Base-by-base conservation (phyloP, 2,329 filamentous ascomycete species). In the Zasmidium angulare region DNA sequence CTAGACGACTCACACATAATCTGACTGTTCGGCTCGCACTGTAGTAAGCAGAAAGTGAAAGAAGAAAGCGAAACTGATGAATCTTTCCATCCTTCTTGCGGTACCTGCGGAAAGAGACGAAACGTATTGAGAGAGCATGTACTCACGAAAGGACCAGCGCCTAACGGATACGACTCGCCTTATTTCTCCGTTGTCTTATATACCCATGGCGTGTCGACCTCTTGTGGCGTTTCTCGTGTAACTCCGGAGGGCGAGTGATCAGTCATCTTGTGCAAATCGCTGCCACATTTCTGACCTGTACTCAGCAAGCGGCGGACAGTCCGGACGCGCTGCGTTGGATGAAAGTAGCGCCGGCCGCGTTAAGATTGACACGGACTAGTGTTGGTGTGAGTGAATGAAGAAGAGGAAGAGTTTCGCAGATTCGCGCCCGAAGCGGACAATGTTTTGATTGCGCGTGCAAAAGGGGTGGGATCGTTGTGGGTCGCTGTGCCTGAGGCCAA, bases 1-100 rank as follows among this genome's bases (percentile, higher is more conserved):
- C n/a, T 3, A 10, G 10, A 23, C 31, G 2, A 54, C 56, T 36
- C 36, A 59, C 56, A 61, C 47, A 36, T 61, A 58, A 47, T 60
- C 58, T 20, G 48, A 49, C 3, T 20, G 24, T 3, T 53, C 53
- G 7, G 58, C 58, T 21, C 14, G n/a, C 1, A 12, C 31, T 3
- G 31, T 29, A 7, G 20, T 17, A n/a, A 53, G 50, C 11, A 46
- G 2, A 23, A 36, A 19, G 10, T 31, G 19, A 20, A 36, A 24
- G 7, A 58, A 21, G 11, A 58, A 46, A 10, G 22, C 21, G 2
- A 43, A 46, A 22, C n/a, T n/a, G n/a, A 56, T 29, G 26, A 29
- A 29, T 29, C 6, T 11, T 6, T 29, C 6, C 26, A 29, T 29
- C 26, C 11, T 29, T 11, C 11, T 29, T 4, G 26, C 26, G n/a